These are phyloP conservation scores for Phoenix dactylifera DNA, from an alignment of 176 grass and related monocot genomes.

Conservation along the genomic window DNA sequence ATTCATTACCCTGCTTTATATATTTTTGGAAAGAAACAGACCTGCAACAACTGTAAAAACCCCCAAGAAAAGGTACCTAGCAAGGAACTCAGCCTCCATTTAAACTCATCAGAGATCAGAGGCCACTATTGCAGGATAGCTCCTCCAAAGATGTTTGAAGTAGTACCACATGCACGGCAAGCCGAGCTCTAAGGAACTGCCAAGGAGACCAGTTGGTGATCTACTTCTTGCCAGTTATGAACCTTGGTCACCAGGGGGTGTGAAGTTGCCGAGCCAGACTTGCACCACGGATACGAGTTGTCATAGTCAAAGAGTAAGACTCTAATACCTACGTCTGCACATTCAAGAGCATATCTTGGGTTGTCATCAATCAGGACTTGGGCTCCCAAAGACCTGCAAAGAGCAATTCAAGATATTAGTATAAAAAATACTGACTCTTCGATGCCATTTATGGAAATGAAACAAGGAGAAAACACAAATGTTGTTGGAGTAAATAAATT, in stretches of 20 bases:
- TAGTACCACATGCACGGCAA: background rate
- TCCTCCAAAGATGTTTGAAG: too few relatives aligned
- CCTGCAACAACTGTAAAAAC: too few relatives aligned
- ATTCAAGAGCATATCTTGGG: conserved; percentile 88
- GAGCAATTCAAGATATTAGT: background rate
- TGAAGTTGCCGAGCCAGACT: conserved; percentile 51
- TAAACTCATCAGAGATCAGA: too few relatives aligned
- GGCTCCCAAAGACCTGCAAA: conserved; percentile 68
- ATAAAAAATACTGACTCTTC: too few relatives aligned
- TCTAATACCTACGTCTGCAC: conserved; percentile 73
- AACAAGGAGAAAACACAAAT: too few relatives aligned
- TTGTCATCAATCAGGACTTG: conserved; percentile 96
- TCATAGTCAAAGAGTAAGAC: conserved; percentile 86
- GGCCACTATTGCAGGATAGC: too few relatives aligned
- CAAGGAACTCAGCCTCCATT: too few relatives aligned
- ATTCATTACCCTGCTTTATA: too few relatives aligned
- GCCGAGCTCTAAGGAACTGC: conserved; percentile 37
- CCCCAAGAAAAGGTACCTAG: too few relatives aligned
- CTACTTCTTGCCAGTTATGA: conserved; percentile 87
- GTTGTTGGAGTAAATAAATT: too few relatives aligned
- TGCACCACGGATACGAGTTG: conserved; percentile 87
- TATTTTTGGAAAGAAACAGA: too few relatives aligned
- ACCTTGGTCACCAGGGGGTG: conserved; percentile 94
- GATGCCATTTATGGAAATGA: too few relatives aligned
- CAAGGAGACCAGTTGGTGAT: conserved; percentile 70